Conservation (phyloP, 495 filamentous ascomycete genomes). For the Lophiostoma macrostomum region DNA sequence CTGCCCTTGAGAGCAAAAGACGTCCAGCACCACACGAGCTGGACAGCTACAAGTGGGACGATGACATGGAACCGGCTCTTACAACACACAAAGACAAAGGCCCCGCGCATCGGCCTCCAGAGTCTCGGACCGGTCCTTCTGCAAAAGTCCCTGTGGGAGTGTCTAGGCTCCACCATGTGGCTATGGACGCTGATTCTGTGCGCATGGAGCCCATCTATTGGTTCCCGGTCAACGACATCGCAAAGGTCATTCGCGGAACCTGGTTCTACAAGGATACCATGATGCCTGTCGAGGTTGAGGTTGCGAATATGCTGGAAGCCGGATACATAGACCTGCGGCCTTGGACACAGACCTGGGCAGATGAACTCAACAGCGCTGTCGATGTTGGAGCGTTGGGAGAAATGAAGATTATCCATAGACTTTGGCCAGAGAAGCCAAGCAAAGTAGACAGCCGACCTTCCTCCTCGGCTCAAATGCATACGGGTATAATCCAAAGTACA, state of each 20-base stretch:
- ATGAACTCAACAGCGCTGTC: constrained; percentile 86
- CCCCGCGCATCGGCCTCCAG: constrained; percentile 6
- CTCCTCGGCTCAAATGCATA: constrained; percentile 26
- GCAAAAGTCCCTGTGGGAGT: constrained; percentile 43
- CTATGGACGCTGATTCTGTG: constrained; percentile 36
- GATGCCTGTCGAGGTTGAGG: constrained; percentile 79
- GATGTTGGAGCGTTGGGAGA: constrained; percentile 89
- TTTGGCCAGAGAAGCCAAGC: constrained; percentile 65
- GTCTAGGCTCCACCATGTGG: constrained; percentile 43
- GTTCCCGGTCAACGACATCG: constrained; percentile 90
- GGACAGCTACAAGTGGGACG: constrained; percentile 45
- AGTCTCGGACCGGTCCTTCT: constrained; percentile 18
- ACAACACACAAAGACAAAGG: constrained; percentile 14
- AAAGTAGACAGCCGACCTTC: constrained; percentile 44
- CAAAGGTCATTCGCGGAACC: constrained; percentile 76
- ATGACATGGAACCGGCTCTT: constrained; percentile 31
- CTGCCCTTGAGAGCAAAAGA: constrained; percentile 11
- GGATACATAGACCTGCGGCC: constrained; percentile 83
- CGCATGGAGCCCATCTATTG: constrained; percentile 95
- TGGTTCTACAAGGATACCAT: constrained; percentile 98
- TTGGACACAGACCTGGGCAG: constrained; percentile 90
- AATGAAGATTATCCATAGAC: constrained; percentile 75
- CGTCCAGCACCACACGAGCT: constrained; percentile 28
- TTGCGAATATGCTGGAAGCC: constrained; percentile 86
- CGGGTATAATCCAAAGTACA: constrained; percentile 31